Evolutionary conservation across 192 early-diverging fungal genomes (phyloP).

Genomic region (Coemansia sp.): DNA sequence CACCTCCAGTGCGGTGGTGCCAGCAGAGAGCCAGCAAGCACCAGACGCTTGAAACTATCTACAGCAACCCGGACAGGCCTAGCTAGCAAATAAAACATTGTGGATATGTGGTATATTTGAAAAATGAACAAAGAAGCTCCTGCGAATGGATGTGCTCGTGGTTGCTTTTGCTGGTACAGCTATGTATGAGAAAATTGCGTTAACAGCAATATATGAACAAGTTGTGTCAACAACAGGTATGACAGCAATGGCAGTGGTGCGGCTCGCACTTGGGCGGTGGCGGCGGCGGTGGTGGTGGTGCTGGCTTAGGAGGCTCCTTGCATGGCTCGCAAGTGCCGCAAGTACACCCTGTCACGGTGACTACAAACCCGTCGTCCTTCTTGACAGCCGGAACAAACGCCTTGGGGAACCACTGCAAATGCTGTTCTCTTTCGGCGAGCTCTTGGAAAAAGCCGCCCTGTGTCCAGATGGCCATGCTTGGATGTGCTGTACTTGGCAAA

Average conservation of each 20-base stretch:
- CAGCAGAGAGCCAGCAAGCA: background rate
- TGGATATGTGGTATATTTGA: too few relatives aligned
- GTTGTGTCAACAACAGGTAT: slow-evolving; percentile 14
- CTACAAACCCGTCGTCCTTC: slow-evolving; percentile 44
- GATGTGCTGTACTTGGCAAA: background rate
- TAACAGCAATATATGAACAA: background rate
- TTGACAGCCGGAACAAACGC: slow-evolving; percentile 53
- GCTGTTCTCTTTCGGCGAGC: slow-evolving; percentile 57
- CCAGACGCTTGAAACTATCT: background rate
- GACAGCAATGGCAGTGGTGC: slow-evolving; percentile 35
- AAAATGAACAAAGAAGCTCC: background rate
- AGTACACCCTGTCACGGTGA: slow-evolving; percentile 38
- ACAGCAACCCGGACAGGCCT: background rate
- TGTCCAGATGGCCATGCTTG: slow-evolving; percentile 51
- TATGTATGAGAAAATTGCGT: background rate
- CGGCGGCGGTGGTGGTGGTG: slow-evolving; percentile 10
- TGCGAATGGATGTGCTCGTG: background rate
- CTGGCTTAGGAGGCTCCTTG: slow-evolving; percentile 22
- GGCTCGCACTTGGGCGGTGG: slow-evolving; percentile 1
- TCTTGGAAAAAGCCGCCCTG: slow-evolving; percentile 59
- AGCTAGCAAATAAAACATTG: background rate
- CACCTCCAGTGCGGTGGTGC: background rate
- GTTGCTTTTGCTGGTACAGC: background rate
- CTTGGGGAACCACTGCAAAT: slow-evolving; percentile 57
- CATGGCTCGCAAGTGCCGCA: slow-evolving; percentile 49